Base-by-base conservation (phyloP, 2,329 filamentous ascomycete genomes). In the Daldinia eschscholtzii region DNA sequence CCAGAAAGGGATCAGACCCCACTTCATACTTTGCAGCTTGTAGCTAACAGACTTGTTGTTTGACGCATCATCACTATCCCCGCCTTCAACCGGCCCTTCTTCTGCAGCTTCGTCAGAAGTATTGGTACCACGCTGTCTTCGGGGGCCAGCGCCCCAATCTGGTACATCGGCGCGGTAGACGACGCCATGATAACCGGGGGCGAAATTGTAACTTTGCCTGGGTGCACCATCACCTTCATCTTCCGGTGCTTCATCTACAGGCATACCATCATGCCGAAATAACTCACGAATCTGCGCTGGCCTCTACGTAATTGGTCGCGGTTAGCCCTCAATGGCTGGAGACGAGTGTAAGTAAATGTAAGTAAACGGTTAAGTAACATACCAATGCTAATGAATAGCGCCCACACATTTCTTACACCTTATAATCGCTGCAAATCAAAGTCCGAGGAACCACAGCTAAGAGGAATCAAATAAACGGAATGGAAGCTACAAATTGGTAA, bases 1-100 rank as follows among this genome's bases (percentile, higher is more conserved):
- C 95, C 95, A 98, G 80, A 91, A 97, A 0, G 96, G 95, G 13
- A 98, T 85, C 6, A 99, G 86, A 0, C 95, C 96, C 96, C 96
- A 99, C 86, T 93, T 95, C 92, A 98, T 98, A 1, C 90, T 86
- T 78, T 98, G 94, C 7, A 99, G 83, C 79, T 92, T 95, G 82
- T 97, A 97, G 72, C 82, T 89, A 9, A 85, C 57, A n/a, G 60
- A 44, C 37, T 39, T 52, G 20, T 59, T 12, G 26, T 44, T 12
- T 20, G 63, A 53, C 5, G 35, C 26, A 18, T 61, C 57, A 15
- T 67, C 46, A 10, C 6, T 52, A 15, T 53, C 68, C 33, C 35
- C 58, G 75, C 57, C 71, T 64, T 78, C 70, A 23, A 71, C 64
- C 12, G 72, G 75, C 65, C 50, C 74, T 70, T 39, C 60, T 53